Conservation (phyloP, 78 protist genomes). For the Polysphondylium violaceum region DNA sequence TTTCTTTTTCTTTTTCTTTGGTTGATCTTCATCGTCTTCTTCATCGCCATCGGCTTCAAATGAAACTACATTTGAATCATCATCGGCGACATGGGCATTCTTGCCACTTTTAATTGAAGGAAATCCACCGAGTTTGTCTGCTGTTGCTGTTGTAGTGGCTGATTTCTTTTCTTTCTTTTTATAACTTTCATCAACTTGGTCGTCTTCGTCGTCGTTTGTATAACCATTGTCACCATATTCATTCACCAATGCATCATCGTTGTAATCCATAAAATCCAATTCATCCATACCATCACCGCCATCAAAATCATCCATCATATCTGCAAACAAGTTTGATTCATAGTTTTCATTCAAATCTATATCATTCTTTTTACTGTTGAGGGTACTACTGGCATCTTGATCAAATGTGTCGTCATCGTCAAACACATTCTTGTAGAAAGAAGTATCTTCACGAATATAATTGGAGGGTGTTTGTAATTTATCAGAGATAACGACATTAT, state of each 20-base stretch:
- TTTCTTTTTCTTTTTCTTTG: conserved; percentile 52
- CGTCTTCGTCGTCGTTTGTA: conserved; percentile 7
- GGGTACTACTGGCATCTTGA: background rate
- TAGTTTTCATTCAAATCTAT: conserved; percentile 8
- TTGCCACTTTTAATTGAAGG: background rate
- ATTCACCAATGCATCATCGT: conserved; percentile 24
- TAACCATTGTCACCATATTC: background rate
- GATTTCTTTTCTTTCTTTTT: conserved; percentile 1
- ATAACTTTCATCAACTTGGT: background rate
- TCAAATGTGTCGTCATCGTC: background rate
- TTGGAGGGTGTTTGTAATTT: conserved; percentile 5
- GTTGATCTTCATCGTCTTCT: conserved; percentile 17
- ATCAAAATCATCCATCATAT: conserved; percentile 3
- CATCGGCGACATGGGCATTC: background rate
- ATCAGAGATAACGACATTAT: conserved; percentile 12
- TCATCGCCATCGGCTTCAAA: conserved; percentile 34
- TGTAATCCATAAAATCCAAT: conserved; percentile 40
- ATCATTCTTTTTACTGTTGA: background rate
- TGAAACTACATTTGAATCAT: background rate
- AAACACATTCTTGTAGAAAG: conserved; percentile 26
- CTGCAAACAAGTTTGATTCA: background rate
- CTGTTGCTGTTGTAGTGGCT: background rate
- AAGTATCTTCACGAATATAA: background rate
- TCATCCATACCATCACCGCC: conserved; percentile 7
- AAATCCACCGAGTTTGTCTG: background rate